Evolutionary conservation across 352 stramenopile species (phyloP), one percentile per base, ranked within the genome.

Genomic region (Pythium coloratum): DNA sequence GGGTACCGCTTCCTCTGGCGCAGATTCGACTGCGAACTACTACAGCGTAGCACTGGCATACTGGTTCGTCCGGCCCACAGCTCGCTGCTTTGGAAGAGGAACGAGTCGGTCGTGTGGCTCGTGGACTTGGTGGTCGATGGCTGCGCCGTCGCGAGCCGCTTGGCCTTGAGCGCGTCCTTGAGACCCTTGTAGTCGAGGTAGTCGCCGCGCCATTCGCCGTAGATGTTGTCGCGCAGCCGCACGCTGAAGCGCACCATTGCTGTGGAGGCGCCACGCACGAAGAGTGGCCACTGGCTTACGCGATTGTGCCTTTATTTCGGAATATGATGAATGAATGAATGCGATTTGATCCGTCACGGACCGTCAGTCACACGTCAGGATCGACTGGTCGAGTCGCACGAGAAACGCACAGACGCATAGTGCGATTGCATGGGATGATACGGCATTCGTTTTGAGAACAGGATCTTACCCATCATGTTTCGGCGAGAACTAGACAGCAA

Each of bases 131-230:
- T 58, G 28, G 33, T 30, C 46, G 47, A 24, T 9, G 3, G 24
- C 13, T 55, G 6, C 36, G 64, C n/a, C 13, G 55, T 5, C 0
- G 62, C 62, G 20, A 24, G 46, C 7, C 72, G 70, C 67, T 90
- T 76, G 30, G 73, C 74, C 69, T 91, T 88, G 42, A 97, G 81
- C 60, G 91, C 66, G 36, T 75, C 81, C 76, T 98, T 98, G 14
- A 98, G 77, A 9, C 75, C 75, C 53, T 90, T 84, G 73, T 97
- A 98, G 79, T 97, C 90, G 18, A 97, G 34, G 72, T 98, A 97
- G 46, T 96, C 81, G 57, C 86, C 67, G 38, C 80, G 73, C 92
- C 92, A 98, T 75, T 97, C 89, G 12, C 82, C 77, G 66, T 92
- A 92, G 33, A 76, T 82, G 69, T 98, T 98, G 60, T 91, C 84